Percentiles rank a stretch among this genome's conserved stretches.
Evolutionary conservation across 148 eudicot species (phyloP).

Genomic region (Dianthus caryophyllus): DNA sequence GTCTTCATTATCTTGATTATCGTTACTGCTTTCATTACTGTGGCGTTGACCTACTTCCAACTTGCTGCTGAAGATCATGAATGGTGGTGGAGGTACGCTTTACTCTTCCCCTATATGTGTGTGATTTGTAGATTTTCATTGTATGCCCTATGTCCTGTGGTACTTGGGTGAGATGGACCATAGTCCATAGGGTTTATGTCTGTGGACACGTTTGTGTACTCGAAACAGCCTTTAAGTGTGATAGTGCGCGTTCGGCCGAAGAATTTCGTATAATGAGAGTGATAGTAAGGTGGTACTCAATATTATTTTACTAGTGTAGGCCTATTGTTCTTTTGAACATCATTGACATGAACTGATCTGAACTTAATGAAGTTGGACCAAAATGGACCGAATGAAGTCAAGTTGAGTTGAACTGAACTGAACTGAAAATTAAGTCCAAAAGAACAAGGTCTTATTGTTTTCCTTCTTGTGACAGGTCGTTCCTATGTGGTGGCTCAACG

Average conservation of each 20-base stretch:
- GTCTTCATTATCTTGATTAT: conserved; percentile 33
- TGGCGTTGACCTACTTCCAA: conserved; percentile 36
- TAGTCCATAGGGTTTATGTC: background rate
- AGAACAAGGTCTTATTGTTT: no score
- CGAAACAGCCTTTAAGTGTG: background rate
- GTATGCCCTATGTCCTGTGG: no score
- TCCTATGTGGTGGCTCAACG: conserved; percentile 34
- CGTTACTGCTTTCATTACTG: conserved; percentile 35
- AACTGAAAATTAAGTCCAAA: no score
- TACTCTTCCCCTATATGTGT: background rate
- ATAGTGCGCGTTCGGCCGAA: background rate
- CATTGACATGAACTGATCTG: no score
- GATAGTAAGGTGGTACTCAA: no score
- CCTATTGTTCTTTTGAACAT: no score
- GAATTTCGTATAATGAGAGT: no score
- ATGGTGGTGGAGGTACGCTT: conserved; percentile 39
- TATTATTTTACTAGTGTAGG: no score
- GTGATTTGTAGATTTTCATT: background rate
- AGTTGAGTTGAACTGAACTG: no score
- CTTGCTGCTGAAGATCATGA: conserved; percentile 39
- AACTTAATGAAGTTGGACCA: no score
- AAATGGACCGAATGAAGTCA: no score
- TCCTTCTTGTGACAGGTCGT: conserved; percentile 23
- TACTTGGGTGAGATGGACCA: background rate
- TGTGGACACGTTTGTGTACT: background rate